Conservation (phyloP, 352 stramenopile genomes). For the Globisporangium emineosum region DNA sequence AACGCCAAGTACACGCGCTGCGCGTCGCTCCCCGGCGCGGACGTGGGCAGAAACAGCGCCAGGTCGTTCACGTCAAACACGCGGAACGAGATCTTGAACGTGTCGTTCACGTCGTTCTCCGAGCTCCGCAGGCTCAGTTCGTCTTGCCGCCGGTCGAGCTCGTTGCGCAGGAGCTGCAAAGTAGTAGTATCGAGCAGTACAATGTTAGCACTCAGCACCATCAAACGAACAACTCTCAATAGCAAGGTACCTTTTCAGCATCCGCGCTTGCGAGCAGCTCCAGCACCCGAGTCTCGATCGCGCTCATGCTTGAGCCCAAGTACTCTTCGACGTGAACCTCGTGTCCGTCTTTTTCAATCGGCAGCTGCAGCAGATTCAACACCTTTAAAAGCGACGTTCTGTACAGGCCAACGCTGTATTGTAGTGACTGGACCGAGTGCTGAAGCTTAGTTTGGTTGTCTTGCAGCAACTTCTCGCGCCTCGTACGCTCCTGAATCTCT, state of each 20-base stretch:
- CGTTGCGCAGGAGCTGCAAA: conserved; percentile 42
- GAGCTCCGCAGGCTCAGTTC: conserved; percentile 62
- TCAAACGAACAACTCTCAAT: background rate
- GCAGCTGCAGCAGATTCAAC: conserved; percentile 50
- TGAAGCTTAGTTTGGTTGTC: conserved; percentile 67
- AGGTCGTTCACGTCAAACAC: conserved; percentile 82
- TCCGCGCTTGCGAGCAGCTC: conserved; percentile 54
- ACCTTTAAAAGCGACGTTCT: conserved; percentile 53
- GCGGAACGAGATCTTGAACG: conserved; percentile 86
- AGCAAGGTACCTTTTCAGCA: conserved; percentile 47
- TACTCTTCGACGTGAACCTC: conserved; percentile 42
- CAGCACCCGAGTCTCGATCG: conserved; percentile 52
- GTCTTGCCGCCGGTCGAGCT: conserved; percentile 54
- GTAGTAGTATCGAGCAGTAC: conserved; percentile 2
- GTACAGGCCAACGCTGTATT: conserved; percentile 48
- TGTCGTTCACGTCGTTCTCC: conserved; percentile 53
- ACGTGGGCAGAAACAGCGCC: conserved; percentile 83
- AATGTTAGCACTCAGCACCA: background rate
- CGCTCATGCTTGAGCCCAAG: conserved; percentile 41
- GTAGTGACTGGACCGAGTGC: conserved; percentile 57
- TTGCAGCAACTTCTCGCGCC: conserved; percentile 57
- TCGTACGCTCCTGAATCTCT: conserved; percentile 77
- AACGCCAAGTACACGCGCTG: conserved; percentile 86
- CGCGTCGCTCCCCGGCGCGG: conserved; percentile 64
- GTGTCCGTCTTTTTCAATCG: conserved; percentile 20